A percentile compares a stretch with the other conserved stretches of the same genome.
Conservation (phyloP, 2,329 filamentous ascomycete genomes). For the Penicillium rolfsii region DNA sequence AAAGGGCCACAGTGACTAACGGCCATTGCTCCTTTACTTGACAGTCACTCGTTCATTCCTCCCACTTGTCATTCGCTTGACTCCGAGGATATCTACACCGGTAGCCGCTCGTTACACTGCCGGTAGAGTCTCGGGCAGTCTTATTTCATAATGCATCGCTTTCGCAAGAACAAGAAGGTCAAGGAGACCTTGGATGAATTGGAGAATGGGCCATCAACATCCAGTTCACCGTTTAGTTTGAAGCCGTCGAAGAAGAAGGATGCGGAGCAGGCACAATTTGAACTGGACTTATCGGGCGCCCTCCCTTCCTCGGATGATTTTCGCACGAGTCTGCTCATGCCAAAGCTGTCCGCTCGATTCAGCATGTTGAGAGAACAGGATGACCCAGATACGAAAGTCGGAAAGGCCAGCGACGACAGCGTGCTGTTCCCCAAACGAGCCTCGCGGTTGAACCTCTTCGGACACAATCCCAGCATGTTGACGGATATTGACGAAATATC, state of each 20-base stretch:
- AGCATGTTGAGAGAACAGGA: conserved; percentile 97
- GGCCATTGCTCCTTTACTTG: neutral
- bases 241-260: conserved; percentile 54
- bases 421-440: conserved; percentile 81
- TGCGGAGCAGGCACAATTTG: conserved; percentile 52
- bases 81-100: conserved; percentile 2
- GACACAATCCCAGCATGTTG: conserved; percentile 62
- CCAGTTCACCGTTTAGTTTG: conserved; percentile 35
- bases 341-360: conserved; percentile 88
- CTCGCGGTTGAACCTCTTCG: conserved; percentile 75
- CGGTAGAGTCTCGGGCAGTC: neutral
- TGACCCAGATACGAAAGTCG: conserved; percentile 83
- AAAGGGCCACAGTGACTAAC: conserved; percentile 7
- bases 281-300: conserved; percentile 72
- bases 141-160: conserved; percentile 43
- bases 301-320: conserved; percentile 87
- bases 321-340: conserved; percentile 93
- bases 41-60: conserved; percentile 9
- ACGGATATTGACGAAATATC: conserved; percentile 89
- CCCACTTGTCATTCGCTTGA: conserved; percentile 12
- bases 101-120: conserved; percentile 10
- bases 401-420: conserved; percentile 94
- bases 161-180: conserved; percentile 45
- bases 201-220: conserved; percentile 44
- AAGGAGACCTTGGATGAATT: conserved; percentile 32